A percentile compares a stretch with the other conserved stretches of the same genome.
These are phyloP conservation scores for Gillenia trifoliata DNA, from an alignment of 306 rosid species.

Conservation along the genomic window DNA sequence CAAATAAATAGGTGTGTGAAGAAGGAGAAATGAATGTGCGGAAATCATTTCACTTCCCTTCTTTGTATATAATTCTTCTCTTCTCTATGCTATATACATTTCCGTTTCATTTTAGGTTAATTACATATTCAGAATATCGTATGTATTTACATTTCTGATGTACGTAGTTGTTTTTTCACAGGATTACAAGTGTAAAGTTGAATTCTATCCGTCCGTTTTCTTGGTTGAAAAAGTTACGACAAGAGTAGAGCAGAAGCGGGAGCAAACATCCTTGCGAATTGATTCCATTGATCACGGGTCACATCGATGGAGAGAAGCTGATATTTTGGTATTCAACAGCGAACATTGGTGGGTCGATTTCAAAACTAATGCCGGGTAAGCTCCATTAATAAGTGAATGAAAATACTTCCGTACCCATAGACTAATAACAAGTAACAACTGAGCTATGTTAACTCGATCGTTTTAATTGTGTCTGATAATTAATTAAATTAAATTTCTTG, in stretches of 20 bases:
- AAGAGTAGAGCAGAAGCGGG: conserved; percentile 63
- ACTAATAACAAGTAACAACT: too few relatives aligned
- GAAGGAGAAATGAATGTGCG: too few relatives aligned
- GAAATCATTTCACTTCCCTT: too few relatives aligned
- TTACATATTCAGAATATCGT: not conserved
- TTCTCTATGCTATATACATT: too few relatives aligned
- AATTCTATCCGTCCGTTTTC: conserved; percentile 74
- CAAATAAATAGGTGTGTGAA: too few relatives aligned
- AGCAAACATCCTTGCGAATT: conserved; percentile 54
- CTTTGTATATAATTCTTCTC: conserved; percentile 4
- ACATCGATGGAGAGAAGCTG: conserved; percentile 89
- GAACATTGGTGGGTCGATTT: conserved; percentile 99
- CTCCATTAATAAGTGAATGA: not conserved
- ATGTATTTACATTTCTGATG: conserved; percentile 8
- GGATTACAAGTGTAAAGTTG: conserved; percentile 93
- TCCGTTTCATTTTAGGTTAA: conserved; percentile 2
- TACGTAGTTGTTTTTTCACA: conserved; percentile 18
- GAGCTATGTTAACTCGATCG: too few relatives aligned
- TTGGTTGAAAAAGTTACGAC: conserved; percentile 82
- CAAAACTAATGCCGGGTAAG: conserved; percentile 93
- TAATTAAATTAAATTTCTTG: not conserved
- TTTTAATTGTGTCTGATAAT: not conserved
- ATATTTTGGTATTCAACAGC: conserved; percentile 80
- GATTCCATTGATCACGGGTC: conserved; percentile 82
- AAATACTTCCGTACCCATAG: not conserved